phyloP scores from a whole-genome alignment of 83 land plant genomes.

The Isoetes engelmannii region DNA sequence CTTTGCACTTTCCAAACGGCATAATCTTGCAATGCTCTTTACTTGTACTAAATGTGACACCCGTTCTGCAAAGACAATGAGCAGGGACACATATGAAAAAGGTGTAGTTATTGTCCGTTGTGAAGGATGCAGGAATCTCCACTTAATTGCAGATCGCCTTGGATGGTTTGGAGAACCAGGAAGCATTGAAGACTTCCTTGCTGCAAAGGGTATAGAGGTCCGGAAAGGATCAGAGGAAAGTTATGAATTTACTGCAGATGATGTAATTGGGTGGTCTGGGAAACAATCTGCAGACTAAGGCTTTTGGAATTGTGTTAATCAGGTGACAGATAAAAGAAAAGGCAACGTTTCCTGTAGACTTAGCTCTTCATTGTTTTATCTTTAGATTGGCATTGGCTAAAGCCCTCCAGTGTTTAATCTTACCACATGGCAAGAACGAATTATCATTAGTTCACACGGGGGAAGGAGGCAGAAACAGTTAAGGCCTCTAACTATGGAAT shows the following conservation, averaged over 20 bases:
- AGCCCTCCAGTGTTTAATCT: no score
- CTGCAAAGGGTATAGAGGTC: slow-evolving; percentile 69
- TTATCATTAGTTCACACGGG: no score
- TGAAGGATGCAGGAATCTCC: slow-evolving; percentile 68
- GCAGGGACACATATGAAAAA: slow-evolving; percentile 85
- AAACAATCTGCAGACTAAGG: no score
- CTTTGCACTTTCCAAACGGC: slow-evolving; percentile 35
- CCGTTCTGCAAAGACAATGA: slow-evolving; percentile 71
- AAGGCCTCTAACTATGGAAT: no score
- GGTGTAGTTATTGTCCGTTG: slow-evolving; percentile 90
- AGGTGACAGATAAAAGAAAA: no score
- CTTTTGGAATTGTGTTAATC: no score
- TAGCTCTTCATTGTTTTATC: no score
- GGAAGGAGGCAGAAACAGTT: no score
- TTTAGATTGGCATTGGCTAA: no score
- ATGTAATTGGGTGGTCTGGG: slow-evolving; percentile 56
- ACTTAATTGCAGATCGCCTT: slow-evolving; percentile 80
- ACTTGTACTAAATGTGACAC: slow-evolving; percentile 94
- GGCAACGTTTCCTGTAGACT: no score
- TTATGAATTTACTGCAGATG: slow-evolving; percentile 65
- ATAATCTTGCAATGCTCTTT: slow-evolving; percentile 74
- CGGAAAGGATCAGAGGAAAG: slow-evolving; percentile 65
- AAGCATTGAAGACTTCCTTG: slow-evolving; percentile 73
- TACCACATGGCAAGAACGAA: no score
- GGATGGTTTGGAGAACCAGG: slow-evolving; percentile 95